phyloP scores from a whole-genome alignment of 192 early-diverging fungal species.

The Coemansia nantahalensis region DNA sequence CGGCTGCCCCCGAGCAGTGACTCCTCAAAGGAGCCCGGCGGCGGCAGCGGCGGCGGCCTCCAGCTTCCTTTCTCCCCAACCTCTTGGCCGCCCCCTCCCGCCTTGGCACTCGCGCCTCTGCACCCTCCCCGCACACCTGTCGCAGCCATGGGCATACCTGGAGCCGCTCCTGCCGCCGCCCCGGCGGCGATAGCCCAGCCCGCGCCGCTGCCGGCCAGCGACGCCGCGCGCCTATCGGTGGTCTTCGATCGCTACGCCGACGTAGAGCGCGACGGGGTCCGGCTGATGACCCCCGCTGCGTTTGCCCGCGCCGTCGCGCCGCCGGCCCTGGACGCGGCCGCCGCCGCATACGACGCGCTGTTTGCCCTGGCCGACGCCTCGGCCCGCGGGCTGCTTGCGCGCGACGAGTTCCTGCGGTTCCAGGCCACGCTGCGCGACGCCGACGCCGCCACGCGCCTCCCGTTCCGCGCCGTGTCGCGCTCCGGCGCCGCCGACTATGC shows the following conservation, averaged over 20 bases:
- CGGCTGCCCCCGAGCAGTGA: no score
- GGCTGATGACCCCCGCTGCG: slow-evolving; percentile 46
- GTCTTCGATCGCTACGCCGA: slow-evolving; percentile 49
- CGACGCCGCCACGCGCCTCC: slow-evolving; percentile 55
- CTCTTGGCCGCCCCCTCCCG: no score
- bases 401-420: slow-evolving; percentile 56
- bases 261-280: slow-evolving; percentile 26
- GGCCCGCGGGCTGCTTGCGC: slow-evolving; percentile 35
- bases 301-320: slow-evolving; percentile 45
- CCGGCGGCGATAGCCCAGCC: background rate
- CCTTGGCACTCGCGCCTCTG: no score
- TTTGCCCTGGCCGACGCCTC: slow-evolving; percentile 55
- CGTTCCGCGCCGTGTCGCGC: slow-evolving; percentile 42
- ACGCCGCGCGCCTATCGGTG: slow-evolving; percentile 31
- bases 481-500: slow-evolving; percentile 8
- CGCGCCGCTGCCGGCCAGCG: slow-evolving; percentile 23
- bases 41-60: no score
- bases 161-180: no score
- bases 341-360: slow-evolving; percentile 13
- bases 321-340: slow-evolving; percentile 18
- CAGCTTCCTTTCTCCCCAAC: no score
- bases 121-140: no score
- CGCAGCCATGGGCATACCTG: no score
- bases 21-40: no score
- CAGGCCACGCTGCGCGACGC: slow-evolving; percentile 47